These are phyloP conservation scores for Xerocomellus intermedius DNA, from an alignment of 768 basidiomycete genomes.

Conservation along the genomic window DNA sequence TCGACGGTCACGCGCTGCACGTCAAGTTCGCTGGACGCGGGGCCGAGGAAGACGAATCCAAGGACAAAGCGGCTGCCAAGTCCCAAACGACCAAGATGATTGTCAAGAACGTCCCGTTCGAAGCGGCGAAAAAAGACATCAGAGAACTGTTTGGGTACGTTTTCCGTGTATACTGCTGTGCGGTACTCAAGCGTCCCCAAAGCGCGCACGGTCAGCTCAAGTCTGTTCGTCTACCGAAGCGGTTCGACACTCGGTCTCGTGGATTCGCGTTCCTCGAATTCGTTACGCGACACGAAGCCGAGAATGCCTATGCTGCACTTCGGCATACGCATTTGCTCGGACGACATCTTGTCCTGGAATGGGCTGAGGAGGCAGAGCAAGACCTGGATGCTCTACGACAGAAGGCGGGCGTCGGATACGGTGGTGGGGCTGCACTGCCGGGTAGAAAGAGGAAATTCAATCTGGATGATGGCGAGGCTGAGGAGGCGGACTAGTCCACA, in stretches of 20 bases:
- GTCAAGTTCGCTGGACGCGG: conserved; percentile 89
- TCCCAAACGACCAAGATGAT: conserved; percentile 88
- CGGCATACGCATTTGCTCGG: conserved; percentile 95
- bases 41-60: conserved; percentile 52
- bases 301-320: conserved; percentile 81
- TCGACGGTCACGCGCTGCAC: conserved; percentile 84
- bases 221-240: conserved; percentile 89
- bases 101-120: conserved; percentile 98
- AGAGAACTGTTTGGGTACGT: conserved; percentile 84
- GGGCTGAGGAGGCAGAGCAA: conserved; percentile 83
- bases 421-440: conserved; percentile 66
- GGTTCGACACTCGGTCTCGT: conserved; percentile 83
- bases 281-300: conserved; percentile 83
- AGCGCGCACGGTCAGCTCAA: conserved; percentile 92
- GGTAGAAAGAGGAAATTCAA: conserved; percentile 72
- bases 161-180: neutral
- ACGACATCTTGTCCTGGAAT: conserved; percentile 90
- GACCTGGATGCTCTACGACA: conserved; percentile 73
- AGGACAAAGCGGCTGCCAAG: conserved; percentile 41
- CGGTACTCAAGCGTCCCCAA: neutral
- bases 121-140: conserved; percentile 91
- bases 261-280: conserved; percentile 99
- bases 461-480: conserved; percentile 41
- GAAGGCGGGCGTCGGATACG: conserved; percentile 79
- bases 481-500: conserved; percentile 24